Base-by-base conservation (phyloP, 352 stramenopile species). In the Phytopythium montanum region DNA sequence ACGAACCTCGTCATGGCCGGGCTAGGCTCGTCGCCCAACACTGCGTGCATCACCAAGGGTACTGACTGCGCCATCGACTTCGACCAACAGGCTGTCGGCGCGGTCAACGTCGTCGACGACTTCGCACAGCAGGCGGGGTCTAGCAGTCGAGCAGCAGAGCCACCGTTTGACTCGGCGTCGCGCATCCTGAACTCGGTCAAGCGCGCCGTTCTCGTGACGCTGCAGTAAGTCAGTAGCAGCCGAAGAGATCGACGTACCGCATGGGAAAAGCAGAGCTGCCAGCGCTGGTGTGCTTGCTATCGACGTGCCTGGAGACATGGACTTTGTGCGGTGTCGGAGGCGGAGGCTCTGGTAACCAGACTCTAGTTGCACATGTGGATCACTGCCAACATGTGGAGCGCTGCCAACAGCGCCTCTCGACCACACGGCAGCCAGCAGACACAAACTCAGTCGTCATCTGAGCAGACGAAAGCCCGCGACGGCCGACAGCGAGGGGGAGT, bases 1-100 rank as follows among this genome's bases (percentile, higher is more conserved):
- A 78, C 39, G n/a, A 99, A 98, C 94, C 93, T 98, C 26, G 89
- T 98, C 62, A 94, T 98, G 34, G 94, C 98, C 48, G 89, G 88
- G 18, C 98, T 99, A 77, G 93, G 86, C 21, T 96, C 87, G 28
- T 97, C 87, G 46, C 70, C 98, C 14, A 94, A 99, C 73, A 97
- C 98, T 25, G 94, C 94, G 16, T 96, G 94, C 21, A 98, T 99
- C 61, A 84, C 85, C 61, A 97, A 98, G 87, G 92, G 96, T 54
- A 96, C 97, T 62, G 94, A 88, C 45, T 75, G 86, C 46, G 80
- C 85, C 3, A 79, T 99, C 56, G 88, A 98, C 73, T 97, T 93
- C 49, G 97, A 99, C 59, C 83, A 90, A 54, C 94, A 91, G 52
- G 98, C 89, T 2, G 93, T 99, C n/a, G 95, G 96, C 7, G 84